Conservation (phyloP, 306 rosid genomes). For the Pachyrhizus erosus region DNA sequence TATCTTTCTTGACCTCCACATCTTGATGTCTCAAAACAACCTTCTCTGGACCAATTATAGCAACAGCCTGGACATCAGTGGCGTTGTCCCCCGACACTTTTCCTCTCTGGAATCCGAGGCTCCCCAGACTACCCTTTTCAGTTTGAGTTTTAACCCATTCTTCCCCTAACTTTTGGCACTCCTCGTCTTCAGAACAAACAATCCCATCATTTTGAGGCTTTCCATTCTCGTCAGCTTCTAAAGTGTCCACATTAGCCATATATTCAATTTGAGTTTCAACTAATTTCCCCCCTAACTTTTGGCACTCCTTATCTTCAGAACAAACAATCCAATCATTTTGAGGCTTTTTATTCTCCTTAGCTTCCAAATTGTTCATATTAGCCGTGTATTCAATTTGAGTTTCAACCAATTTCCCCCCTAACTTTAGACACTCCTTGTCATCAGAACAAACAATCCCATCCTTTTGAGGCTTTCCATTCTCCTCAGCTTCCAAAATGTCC, state of each 20-base stretch:
- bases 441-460: neutral
- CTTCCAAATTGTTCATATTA: conserved; percentile 43
- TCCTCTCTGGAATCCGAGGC: conserved; percentile 60
- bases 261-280: conserved; percentile 51
- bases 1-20: conserved; percentile 69
- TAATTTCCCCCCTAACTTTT: conserved; percentile 50
- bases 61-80: conserved; percentile 38
- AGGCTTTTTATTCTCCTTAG: conserved; percentile 44
- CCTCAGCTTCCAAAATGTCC: conserved; percentile 44
- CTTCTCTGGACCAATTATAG: conserved; percentile 48
- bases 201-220: conserved; percentile 40
- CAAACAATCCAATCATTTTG: conserved; percentile 39
- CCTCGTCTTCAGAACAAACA: conserved; percentile 49
- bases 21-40: conserved; percentile 79
- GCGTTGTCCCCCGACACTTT: conserved; percentile 53
- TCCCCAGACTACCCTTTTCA: conserved; percentile 52
- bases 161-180: conserved; percentile 47
- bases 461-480: conserved; percentile 45
- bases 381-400: conserved; percentile 43
- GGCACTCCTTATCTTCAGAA: conserved; percentile 50
- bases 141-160: conserved; percentile 51
- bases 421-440: too few relatives aligned
- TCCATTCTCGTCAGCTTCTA: conserved; percentile 43
- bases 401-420: too few relatives aligned
- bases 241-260: conserved; percentile 47